These are phyloP conservation scores for Phytopythium chamaehyphon DNA, from an alignment of 352 stramenopile species.

Conservation along the genomic window DNA sequence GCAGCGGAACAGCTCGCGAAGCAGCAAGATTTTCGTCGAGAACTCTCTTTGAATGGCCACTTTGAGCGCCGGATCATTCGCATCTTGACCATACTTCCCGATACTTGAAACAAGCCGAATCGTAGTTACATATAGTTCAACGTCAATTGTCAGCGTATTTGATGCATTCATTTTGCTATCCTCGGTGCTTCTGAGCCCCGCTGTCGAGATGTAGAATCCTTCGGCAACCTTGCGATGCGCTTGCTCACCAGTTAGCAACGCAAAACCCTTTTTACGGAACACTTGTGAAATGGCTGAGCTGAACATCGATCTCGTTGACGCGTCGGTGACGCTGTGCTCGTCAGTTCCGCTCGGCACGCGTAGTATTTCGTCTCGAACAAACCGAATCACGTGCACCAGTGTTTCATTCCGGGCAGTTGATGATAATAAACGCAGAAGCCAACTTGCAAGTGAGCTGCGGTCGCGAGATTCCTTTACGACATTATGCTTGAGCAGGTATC, in stretches of 20 bases:
- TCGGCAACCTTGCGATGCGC: not conserved
- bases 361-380: constrained; percentile 49
- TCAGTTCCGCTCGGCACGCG: not conserved
- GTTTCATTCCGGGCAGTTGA: constrained; percentile 57
- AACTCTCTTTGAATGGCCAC: constrained; percentile 22
- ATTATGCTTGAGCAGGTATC: constrained; percentile 54
- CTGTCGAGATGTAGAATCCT: not conserved
- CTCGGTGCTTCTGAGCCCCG: not conserved
- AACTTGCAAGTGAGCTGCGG: constrained; percentile 54
- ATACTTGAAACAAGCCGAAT: constrained; percentile 26
- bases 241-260: constrained; percentile 15
- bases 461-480: constrained; percentile 50
- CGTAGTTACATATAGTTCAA: constrained; percentile 36
- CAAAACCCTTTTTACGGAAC: constrained; percentile 43
- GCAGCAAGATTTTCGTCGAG: constrained; percentile 37
- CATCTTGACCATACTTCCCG: not conserved
- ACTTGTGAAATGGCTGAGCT: constrained; percentile 35
- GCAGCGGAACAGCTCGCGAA: constrained; percentile 43
- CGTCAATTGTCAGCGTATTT: constrained; percentile 23
- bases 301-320: constrained; percentile 8
- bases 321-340: not conserved
- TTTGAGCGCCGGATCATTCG: constrained; percentile 10
- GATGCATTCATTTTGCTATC: not conserved
- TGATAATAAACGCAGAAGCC: constrained; percentile 66
- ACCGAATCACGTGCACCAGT: constrained; percentile 53